Percentiles rank a stretch among this genome's conserved stretches.
These are phyloP conservation scores for Cajanus cajan DNA, from an alignment of 306 rosid species.

Conservation along the genomic window DNA sequence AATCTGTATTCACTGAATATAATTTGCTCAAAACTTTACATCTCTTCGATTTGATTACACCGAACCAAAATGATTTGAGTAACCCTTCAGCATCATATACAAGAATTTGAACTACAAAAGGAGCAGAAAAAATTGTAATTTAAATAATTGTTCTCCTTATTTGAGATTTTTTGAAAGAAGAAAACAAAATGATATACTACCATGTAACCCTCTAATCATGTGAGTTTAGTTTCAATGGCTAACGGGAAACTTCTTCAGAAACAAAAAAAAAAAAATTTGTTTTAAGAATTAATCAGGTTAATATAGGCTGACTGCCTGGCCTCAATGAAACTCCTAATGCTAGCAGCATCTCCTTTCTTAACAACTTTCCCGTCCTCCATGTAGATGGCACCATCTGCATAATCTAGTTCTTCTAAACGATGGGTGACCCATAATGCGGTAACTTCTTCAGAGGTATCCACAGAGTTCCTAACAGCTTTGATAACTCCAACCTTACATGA, in stretches of 20 bases:
- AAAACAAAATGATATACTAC: not conserved
- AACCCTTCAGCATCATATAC: too few relatives aligned
- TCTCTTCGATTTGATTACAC: not conserved
- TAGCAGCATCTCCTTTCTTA: conserved; percentile 55
- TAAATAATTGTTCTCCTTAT: not conserved
- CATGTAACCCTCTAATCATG: conserved; percentile 11
- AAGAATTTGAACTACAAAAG: not conserved
- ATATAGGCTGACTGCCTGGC: conserved; percentile 70
- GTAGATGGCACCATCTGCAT: conserved; percentile 87
- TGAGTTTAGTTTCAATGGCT: not conserved
- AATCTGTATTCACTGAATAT: not conserved
- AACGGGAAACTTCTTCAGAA: not conserved
- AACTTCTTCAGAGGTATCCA: conserved; percentile 64
- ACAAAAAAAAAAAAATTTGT: not conserved
- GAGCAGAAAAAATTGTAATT: not conserved
- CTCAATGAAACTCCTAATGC: conserved; percentile 55
- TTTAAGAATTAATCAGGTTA: conserved; percentile 48
- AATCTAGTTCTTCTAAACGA: conserved; percentile 81
- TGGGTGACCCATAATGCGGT: conserved; percentile 88
- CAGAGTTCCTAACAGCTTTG: conserved; percentile 63
- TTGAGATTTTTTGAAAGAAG: not conserved
- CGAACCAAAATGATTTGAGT: not conserved
- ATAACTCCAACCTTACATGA: conserved; percentile 64
- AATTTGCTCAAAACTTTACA: too few relatives aligned
- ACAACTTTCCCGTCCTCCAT: conserved; percentile 83